Percentiles rank a stretch among this genome's conserved stretches.
Evolutionary conservation across 257 asterid species (phyloP).

Genomic region (Gentiana macrophylla): DNA sequence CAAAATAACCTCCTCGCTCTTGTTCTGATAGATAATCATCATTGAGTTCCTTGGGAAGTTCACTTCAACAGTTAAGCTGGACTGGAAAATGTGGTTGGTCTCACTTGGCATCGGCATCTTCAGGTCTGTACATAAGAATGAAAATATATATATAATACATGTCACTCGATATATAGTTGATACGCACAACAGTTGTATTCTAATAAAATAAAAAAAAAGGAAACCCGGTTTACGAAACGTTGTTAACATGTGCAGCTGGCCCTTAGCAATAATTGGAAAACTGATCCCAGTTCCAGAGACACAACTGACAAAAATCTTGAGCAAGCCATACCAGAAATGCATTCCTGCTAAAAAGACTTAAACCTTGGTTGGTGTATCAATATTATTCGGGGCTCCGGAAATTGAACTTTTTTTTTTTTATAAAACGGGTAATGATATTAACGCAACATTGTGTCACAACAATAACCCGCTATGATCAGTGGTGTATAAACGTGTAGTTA

Average conservation of each 20-base stretch:
- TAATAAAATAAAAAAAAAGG: no score
- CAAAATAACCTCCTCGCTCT: constrained; percentile 7
- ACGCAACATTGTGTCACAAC: no score
- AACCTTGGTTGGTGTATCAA: no score
- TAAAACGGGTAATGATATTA: no score
- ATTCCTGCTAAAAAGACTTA: constrained; percentile 12
- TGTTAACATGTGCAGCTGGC: constrained; percentile 56
- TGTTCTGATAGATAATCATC: constrained; percentile 45
- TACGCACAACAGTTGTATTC: background rate
- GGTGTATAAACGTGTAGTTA: no score
- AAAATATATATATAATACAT: no score
- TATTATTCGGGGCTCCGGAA: no score
- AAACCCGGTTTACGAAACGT: background rate
- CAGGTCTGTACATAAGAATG: constrained; percentile 33
- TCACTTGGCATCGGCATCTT: constrained; percentile 53
- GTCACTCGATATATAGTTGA: no score
- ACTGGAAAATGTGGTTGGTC: constrained; percentile 46
- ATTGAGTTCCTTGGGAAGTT: constrained; percentile 76
- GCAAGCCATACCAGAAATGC: constrained; percentile 60
- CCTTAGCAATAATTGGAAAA: constrained; percentile 81
- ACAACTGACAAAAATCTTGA: constrained; percentile 64
- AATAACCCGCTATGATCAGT: no score
- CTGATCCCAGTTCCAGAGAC: constrained; percentile 78
- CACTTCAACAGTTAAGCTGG: constrained; percentile 42
- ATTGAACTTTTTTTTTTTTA: no score